Conservation (phyloP, 495 filamentous ascomycete species). For the Aspergillus funiculosus region DNA sequence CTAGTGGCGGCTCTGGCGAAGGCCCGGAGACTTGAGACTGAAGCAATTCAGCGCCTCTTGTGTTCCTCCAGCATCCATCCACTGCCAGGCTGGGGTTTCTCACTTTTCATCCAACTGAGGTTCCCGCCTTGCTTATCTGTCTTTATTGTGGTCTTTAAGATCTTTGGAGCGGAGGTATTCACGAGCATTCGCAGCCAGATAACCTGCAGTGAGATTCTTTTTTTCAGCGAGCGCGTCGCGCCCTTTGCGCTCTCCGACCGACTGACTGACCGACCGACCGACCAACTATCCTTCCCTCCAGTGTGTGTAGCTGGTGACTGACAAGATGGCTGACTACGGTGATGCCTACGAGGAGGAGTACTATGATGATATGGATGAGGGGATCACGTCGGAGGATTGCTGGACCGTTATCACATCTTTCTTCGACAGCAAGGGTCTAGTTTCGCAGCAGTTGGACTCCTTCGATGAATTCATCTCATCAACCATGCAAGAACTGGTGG, state of each 20-base stretch:
- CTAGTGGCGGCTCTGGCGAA: slow-evolving; percentile 28
- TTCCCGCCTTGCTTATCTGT: slow-evolving; percentile 13
- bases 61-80: slow-evolving; percentile 18
- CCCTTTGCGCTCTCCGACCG: slow-evolving; percentile 29
- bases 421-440: slow-evolving; percentile 90
- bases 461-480: slow-evolving; percentile 93
- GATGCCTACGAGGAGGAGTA: slow-evolving; percentile 48
- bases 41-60: slow-evolving; percentile 13
- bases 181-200: slow-evolving; percentile 9
- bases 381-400: slow-evolving; percentile 79
- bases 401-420: slow-evolving; percentile 97
- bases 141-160: background rate
- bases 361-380: slow-evolving; percentile 62
- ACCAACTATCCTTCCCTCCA: slow-evolving; percentile 3
- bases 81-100: slow-evolving; percentile 22
- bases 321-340: slow-evolving; percentile 50
- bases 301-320: slow-evolving; percentile 7
- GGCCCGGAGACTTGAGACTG: slow-evolving; percentile 11
- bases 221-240: slow-evolving; percentile 24
- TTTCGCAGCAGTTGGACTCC: slow-evolving; percentile 95
- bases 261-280: slow-evolving; percentile 1
- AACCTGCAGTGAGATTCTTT: slow-evolving; percentile 17
- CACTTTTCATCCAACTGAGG: slow-evolving; percentile 18
- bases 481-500: slow-evolving; percentile 87
- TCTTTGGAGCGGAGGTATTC: background rate